Evolutionary conservation across 2,329 filamentous ascomycete genomes (phyloP).

Genomic region (Gaeumannomyces tritici): DNA sequence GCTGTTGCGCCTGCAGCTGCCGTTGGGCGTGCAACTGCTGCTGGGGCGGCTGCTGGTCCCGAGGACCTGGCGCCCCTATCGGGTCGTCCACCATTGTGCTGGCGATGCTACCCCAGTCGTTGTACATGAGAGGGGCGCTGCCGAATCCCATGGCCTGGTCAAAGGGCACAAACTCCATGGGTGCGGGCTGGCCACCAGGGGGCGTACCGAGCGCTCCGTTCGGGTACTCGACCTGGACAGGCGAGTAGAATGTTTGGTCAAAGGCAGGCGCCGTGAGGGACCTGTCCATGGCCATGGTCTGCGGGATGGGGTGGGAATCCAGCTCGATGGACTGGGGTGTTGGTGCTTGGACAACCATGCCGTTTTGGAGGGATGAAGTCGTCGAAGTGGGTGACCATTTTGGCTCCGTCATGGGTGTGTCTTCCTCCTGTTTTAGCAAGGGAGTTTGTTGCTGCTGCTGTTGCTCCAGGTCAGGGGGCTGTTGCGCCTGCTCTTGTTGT

Average conservation of each 20-base stretch:
- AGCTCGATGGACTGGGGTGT: neutral
- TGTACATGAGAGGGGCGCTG: neutral
- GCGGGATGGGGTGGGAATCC: neutral
- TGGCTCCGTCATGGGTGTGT: neutral
- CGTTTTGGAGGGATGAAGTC: neutral
- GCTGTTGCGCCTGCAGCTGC: neutral
- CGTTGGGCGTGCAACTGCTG: neutral
- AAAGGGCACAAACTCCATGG: conserved; percentile 1
- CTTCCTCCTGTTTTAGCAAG: neutral
- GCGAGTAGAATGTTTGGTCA: conserved; percentile 1
- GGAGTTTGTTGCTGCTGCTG: neutral
- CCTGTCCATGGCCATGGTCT: neutral
- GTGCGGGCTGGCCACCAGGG: neutral
- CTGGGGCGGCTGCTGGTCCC: neutral
- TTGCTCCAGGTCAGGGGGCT: neutral
- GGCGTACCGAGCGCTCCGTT: neutral
- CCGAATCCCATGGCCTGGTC: neutral
- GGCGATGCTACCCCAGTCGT: neutral
- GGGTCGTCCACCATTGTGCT: neutral
- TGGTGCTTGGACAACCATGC: neutral
- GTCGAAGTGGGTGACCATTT: neutral
- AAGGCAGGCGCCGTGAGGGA: neutral
- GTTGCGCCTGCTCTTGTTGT: neutral
- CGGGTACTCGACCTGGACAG: neutral
- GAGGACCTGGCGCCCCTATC: neutral